A percentile compares a stretch with the other conserved stretches of the same genome.
These are phyloP conservation scores for Rhizophlyctis rosea DNA, from an alignment of 192 early-diverging fungal species.

Conservation along the genomic window DNA sequence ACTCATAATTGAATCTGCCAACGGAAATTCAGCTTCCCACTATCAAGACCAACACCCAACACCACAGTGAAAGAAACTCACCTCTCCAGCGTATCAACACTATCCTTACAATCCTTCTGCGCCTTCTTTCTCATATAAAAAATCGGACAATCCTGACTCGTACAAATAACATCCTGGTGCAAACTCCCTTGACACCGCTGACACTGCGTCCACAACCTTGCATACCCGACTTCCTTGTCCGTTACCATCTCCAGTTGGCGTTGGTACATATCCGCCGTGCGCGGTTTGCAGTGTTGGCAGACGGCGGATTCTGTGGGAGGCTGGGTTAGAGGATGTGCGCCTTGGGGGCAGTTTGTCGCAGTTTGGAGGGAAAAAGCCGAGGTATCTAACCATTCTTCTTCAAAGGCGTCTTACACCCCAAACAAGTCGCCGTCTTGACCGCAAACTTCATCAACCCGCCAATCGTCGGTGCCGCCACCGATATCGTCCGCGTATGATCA, in stretches of 20 bases:
- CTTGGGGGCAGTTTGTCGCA: too few relatives aligned
- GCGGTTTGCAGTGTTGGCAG: slow-evolving; percentile 72
- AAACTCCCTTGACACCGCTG: slow-evolving; percentile 92
- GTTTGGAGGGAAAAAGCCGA: not conserved
- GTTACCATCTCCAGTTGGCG: slow-evolving; percentile 70
- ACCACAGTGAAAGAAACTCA: slow-evolving; percentile 24
- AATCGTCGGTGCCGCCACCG: slow-evolving; percentile 80
- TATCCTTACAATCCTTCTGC: slow-evolving; percentile 86
- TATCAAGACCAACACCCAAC: not conserved
- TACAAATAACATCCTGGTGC: slow-evolving; percentile 94
- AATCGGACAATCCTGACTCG: slow-evolving; percentile 93
- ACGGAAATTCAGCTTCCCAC: too few relatives aligned
- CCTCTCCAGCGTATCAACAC: slow-evolving; percentile 65
- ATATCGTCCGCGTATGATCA: slow-evolving; percentile 63
- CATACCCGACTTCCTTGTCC: slow-evolving; percentile 70
- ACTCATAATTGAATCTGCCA: not conserved
- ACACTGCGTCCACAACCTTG: slow-evolving; percentile 95
- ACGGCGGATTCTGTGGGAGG: slow-evolving; percentile 62
- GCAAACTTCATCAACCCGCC: slow-evolving; percentile 95
- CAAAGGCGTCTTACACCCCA: slow-evolving; percentile 88
- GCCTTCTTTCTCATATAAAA: slow-evolving; percentile 98
- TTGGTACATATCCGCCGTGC: slow-evolving; percentile 72
- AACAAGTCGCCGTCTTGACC: slow-evolving; percentile 83
- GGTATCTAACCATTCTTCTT: slow-evolving; percentile 46
- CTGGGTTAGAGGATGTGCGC: not conserved